Conservation (phyloP, 352 stramenopile species). For the Phytopythium aichiense region DNA sequence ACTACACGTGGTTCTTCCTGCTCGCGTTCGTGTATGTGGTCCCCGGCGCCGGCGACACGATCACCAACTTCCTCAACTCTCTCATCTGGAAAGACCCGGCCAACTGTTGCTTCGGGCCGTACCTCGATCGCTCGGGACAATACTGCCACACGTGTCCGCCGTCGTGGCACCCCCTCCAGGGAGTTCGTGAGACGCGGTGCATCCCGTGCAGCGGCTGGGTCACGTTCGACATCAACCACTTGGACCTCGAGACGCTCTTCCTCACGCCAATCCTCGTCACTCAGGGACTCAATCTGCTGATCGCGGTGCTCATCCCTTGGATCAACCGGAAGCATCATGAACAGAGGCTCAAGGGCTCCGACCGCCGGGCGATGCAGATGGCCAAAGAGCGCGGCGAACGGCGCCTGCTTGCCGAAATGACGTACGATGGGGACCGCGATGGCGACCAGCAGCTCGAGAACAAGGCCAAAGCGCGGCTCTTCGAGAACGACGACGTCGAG, state of each 20-base stretch:
- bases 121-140: conserved; percentile 42
- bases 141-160: conserved; percentile 55
- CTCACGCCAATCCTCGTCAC: conserved; percentile 82
- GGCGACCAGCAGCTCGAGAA: conserved; percentile 42
- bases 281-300: conserved; percentile 66
- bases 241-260: conserved; percentile 79
- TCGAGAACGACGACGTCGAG: conserved; percentile 60
- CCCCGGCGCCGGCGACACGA: conserved; percentile 68
- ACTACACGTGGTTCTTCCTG: conserved; percentile 87
- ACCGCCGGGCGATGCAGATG: conserved; percentile 59
- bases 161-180: conserved; percentile 45
- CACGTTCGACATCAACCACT: conserved; percentile 79
- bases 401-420: conserved; percentile 57
- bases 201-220: conserved; percentile 70
- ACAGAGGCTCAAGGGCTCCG: conserved; percentile 44
- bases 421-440: conserved; percentile 36
- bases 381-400: conserved; percentile 63
- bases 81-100: conserved; percentile 70
- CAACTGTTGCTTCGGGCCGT: conserved; percentile 82
- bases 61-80: conserved; percentile 78
- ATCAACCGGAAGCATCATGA: conserved; percentile 73
- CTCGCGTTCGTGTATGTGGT: conserved; percentile 86
- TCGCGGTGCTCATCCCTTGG: conserved; percentile 67
- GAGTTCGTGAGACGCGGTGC: conserved; percentile 33
- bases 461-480: conserved; percentile 57